Conservation (phyloP, 192 early-diverging fungal species). For the Phlyctochytrium planicorne region DNA sequence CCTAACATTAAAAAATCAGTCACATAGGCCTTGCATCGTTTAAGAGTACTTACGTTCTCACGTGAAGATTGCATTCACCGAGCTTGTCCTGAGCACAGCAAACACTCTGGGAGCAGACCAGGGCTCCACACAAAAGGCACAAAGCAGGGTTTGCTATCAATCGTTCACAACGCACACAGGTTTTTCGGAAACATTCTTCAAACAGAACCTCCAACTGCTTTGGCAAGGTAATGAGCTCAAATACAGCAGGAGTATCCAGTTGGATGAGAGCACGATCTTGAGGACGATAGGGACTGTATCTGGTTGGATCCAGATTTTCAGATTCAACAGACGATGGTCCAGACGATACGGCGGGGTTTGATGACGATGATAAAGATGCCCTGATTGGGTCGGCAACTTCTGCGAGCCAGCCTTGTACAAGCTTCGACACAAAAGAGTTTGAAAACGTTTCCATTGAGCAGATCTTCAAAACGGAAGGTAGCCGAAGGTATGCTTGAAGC, state of each 20-base stretch:
- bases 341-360: too few species aligned
- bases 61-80: slow-evolving; percentile 95
- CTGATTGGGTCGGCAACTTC: not conserved
- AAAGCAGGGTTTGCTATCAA: slow-evolving; percentile 87
- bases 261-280: slow-evolving; percentile 8
- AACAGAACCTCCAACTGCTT: slow-evolving; percentile 80
- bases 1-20: slow-evolving; percentile 30
- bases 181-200: slow-evolving; percentile 72
- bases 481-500: slow-evolving; percentile 62
- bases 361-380: too few species aligned
- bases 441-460: slow-evolving; percentile 32
- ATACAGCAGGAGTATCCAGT: slow-evolving; percentile 12
- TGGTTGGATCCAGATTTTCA: too few species aligned
- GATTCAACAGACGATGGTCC: too few species aligned
- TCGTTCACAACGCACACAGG: slow-evolving; percentile 81
- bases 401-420: slow-evolving; percentile 4
- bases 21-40: too few species aligned
- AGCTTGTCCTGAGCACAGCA: slow-evolving; percentile 85
- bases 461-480: slow-evolving; percentile 57
- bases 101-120: slow-evolving; percentile 90
- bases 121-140: slow-evolving; percentile 89
- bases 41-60: slow-evolving; percentile 20
- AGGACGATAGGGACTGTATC: too few species aligned
- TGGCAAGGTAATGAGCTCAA: slow-evolving; percentile 60
- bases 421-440: not conserved